Conservation (phyloP, 176 grass and related monocot genomes). For the Musa troglodytarum region DNA sequence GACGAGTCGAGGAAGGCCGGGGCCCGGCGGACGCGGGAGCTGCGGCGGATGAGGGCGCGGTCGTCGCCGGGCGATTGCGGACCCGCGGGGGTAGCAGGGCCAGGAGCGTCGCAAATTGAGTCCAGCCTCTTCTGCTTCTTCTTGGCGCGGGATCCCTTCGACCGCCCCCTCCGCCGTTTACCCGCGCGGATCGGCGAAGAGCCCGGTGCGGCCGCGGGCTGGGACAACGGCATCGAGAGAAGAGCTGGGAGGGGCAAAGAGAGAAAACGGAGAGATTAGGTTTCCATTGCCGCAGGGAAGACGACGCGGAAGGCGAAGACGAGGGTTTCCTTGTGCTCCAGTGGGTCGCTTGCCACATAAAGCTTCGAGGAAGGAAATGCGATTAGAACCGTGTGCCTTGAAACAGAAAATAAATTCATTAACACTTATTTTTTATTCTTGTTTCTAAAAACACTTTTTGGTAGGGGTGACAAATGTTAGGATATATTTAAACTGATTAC, state of each 20-base stretch:
- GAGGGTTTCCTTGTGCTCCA: neutral
- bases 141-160: conserved; percentile 21
- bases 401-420: too few species aligned
- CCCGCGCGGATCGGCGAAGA: neutral
- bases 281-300: neutral
- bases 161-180: conserved; percentile 45
- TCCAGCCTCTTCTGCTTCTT: conserved; percentile 96
- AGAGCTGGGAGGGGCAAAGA: neutral
- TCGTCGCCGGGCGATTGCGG: conserved; percentile 13
- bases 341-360: too few species aligned
- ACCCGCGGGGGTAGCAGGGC: conserved; percentile 6
- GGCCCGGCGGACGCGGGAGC: conserved; percentile 59
- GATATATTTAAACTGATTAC: too few species aligned
- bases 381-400: too few species aligned
- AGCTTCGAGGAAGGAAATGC: too few species aligned
- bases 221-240: neutral
- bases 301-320: neutral
- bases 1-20: conserved; percentile 73
- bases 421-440: too few species aligned
- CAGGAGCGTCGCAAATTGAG: conserved; percentile 48
- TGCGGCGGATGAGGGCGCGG: conserved; percentile 54
- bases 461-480: too few species aligned
- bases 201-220: conserved; percentile 5
- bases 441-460: too few species aligned
- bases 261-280: conserved; percentile 4